Base-by-base conservation (phyloP, 1,284 basidiomycete species). In the Sporisorium sorghi region DNA sequence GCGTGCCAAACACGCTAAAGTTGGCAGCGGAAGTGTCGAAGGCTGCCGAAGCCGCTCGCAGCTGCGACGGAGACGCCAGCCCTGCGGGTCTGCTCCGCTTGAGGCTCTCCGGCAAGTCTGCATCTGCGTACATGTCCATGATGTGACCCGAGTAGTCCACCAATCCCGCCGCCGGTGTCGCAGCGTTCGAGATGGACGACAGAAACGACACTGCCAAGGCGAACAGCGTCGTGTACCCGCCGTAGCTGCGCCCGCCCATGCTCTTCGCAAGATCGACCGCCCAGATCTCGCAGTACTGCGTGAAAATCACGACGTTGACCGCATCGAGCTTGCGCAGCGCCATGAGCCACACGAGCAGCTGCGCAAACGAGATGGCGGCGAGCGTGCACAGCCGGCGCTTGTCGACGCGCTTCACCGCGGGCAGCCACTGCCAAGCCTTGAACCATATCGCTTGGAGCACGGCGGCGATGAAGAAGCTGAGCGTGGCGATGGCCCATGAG, bases 281-380 rank as follows among this genome's bases (percentile, higher is more conserved):
- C 82, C 82, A 84, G 3, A 84, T 70, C 49, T 84, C 81, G 58
- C 82, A 82, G 65, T 77, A 82, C 59, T 84, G 82, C 5, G 82
- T 80, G 40, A 83, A 84, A 32, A 83, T 75, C 54, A 84, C 58
- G 42, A 82, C 80, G 33, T 68, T 79, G 71, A 55, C 50, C 3
- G 81, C 80, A 17, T 77, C 73, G 12, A 84, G 73, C 30, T 78
- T 73, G 42, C 64, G 62, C n/a, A 83, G 56, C 12, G 81, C 76
- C 53, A 78, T 73, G 39, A 84, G 73, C 81, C 81, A 83, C 10
- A 82, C 48, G 17, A 82, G 50, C 3, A 82, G 58, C 56, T 78
- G 79, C 1, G 57, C 51, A 37, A 83, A 82, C 4, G 71, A 48
- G 50, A 82, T 53, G 8, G 61, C 55, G 0, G 72, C 72, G 15